Conservation (phyloP, 192 early-diverging fungal genomes). For the Coemansia brasiliensis region DNA sequence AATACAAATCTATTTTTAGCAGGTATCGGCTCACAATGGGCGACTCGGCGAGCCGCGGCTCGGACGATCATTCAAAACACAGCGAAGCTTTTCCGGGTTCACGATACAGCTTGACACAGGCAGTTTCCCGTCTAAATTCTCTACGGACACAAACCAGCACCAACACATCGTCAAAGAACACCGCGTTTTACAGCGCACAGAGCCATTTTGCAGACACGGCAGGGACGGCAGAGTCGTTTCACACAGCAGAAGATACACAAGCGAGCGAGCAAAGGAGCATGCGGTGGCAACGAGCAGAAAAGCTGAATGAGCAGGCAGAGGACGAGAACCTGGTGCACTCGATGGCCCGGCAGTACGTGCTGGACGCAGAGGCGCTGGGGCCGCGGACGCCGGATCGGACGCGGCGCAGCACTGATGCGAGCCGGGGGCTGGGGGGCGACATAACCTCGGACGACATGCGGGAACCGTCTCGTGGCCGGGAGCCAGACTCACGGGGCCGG, state of each 20-base stretch:
- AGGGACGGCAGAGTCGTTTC: constrained; percentile 17
- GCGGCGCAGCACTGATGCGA: constrained; percentile 32
- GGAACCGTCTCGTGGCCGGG: neutral
- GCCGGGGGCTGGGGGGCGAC: constrained; percentile 14
- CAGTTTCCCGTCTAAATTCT: constrained; percentile 21
- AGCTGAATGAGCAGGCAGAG: neutral
- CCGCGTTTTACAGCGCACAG: constrained; percentile 43
- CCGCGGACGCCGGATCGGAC: constrained; percentile 33
- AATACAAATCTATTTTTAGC: constrained; percentile 4
- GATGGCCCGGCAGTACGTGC: constrained; percentile 41
- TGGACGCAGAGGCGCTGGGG: constrained; percentile 46
- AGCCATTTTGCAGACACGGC: constrained; percentile 9
- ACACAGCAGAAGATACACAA: constrained; percentile 21
- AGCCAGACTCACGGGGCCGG: constrained; percentile 18
- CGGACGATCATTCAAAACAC: neutral
- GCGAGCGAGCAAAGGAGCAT: neutral
- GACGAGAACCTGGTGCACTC: constrained; percentile 37
- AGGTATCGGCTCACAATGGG: neutral
- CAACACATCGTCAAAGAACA: constrained; percentile 25
- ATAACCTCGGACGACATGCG: constrained; percentile 21
- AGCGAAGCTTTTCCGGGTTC: no score
- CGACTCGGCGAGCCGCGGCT: neutral
- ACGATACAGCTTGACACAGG: constrained; percentile 12
- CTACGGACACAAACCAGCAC: constrained; percentile 23
- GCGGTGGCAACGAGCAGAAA: neutral